phyloP scores from a whole-genome alignment of 164 flowering plant species.

The Houttuynia cordata region DNA sequence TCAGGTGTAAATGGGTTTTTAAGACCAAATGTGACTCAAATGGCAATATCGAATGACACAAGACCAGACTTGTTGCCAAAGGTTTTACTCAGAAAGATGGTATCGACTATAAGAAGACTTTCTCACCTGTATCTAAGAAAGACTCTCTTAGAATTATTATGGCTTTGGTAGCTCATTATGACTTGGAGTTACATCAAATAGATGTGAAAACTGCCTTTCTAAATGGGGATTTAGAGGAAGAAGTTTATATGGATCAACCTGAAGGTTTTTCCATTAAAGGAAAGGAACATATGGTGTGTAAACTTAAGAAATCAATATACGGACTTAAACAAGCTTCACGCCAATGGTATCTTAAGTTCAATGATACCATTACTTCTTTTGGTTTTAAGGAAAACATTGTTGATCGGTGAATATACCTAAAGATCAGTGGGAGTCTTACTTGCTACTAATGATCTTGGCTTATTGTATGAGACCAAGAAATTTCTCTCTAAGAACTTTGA shows the following conservation, averaged over 20 bases:
- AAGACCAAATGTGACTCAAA: neutral
- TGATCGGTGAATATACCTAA: neutral
- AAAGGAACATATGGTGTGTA: neutral
- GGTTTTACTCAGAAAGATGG: neutral
- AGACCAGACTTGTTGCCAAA: neutral
- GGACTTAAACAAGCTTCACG: neutral
- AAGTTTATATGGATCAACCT: neutral
- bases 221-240: neutral
- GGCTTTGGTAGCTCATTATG: neutral
- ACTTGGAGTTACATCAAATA: neutral
- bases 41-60: neutral
- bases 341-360: neutral
- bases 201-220: neutral
- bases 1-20: neutral
- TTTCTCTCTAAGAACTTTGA: neutral
- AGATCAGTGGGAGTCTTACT: neutral
- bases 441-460: neutral
- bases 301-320: neutral
- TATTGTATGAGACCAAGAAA: neutral
- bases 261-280: neutral
- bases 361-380: too few species aligned
- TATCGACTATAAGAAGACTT: neutral
- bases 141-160: too few species aligned
- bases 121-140: neutral
- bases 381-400: neutral